phyloP scores from a whole-genome alignment of 306 rosid genomes.

The Delonix regia region DNA sequence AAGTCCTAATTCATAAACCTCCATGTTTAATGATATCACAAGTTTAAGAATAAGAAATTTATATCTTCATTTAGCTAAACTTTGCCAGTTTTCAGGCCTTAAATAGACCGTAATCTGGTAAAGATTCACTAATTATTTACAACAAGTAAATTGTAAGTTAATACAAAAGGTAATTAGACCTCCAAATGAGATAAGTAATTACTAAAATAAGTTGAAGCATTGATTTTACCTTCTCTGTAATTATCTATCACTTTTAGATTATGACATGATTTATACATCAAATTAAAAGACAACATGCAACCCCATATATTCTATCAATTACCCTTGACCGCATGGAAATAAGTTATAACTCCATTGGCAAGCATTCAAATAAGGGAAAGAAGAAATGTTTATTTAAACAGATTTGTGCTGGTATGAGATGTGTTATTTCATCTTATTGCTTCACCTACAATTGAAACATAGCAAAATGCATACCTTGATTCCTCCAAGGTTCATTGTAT shows the following conservation, averaged over 20 bases:
- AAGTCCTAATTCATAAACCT: no score
- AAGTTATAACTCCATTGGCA: not conserved
- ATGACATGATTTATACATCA: slow-evolving; percentile 7
- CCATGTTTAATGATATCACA: no score
- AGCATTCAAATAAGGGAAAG: not conserved
- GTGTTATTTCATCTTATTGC: not conserved
- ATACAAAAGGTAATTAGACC: no score
- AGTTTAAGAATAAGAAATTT: no score
- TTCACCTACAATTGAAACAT: not conserved
- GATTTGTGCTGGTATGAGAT: slow-evolving; percentile 3
- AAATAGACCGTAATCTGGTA: no score
- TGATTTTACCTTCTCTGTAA: not conserved
- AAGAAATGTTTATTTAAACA: slow-evolving; percentile 19
- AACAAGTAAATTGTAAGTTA: no score
- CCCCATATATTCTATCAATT: not conserved
- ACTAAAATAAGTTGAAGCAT: no score
- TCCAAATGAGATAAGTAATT: no score
- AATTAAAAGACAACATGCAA: not conserved
- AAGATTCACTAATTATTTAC: no score
- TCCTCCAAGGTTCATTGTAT: slow-evolving; percentile 98
- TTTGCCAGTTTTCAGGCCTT: no score
- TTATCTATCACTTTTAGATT: not conserved
- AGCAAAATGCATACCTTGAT: slow-evolving; percentile 68
- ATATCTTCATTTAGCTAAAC: no score
- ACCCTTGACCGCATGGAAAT: not conserved